Evolutionary conservation across 352 stramenopile genomes (phyloP).

Genomic region (Globisporangium lucens): DNA sequence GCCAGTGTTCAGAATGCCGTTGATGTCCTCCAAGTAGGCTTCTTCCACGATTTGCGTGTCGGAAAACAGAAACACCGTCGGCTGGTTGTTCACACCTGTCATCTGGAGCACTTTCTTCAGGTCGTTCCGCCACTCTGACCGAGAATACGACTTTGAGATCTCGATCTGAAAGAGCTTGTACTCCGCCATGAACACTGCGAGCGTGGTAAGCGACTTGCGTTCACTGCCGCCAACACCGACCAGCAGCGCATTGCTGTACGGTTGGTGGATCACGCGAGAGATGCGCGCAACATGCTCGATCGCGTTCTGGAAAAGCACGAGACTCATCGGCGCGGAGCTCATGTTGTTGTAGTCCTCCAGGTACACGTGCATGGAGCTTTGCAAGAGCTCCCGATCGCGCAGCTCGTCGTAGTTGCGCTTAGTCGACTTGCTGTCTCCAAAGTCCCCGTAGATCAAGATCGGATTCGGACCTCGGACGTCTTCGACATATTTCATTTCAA

Average conservation of each 20-base stretch:
- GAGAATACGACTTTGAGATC: conserved; percentile 93
- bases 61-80: conserved; percentile 92
- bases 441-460: conserved; percentile 89
- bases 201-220: conserved; percentile 90
- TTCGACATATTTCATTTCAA: conserved; percentile 73
- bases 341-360: conserved; percentile 96
- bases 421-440: conserved; percentile 71
- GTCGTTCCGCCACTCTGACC: conserved; percentile 92
- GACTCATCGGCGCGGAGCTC: conserved; percentile 90
- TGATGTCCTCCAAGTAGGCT: conserved; percentile 92
- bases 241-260: conserved; percentile 91
- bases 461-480: conserved; percentile 55
- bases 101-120: conserved; percentile 88
- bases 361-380: conserved; percentile 89
- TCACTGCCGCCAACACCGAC: conserved; percentile 92
- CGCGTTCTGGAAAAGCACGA: conserved; percentile 95
- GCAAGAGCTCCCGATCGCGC: conserved; percentile 70
- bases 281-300: conserved; percentile 94
- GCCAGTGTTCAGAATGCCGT: conserved; percentile 91
- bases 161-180: conserved; percentile 96
- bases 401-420: conserved; percentile 89
- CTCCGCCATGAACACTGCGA: conserved; percentile 93
- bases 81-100: conserved; percentile 75
- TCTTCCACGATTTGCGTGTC: conserved; percentile 94
- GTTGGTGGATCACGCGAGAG: conserved; percentile 90